Evolutionary conservation across 495 filamentous ascomycete genomes (phyloP), one percentile per base, ranked within the genome.

Genomic region (Penicillium lividum): DNA sequence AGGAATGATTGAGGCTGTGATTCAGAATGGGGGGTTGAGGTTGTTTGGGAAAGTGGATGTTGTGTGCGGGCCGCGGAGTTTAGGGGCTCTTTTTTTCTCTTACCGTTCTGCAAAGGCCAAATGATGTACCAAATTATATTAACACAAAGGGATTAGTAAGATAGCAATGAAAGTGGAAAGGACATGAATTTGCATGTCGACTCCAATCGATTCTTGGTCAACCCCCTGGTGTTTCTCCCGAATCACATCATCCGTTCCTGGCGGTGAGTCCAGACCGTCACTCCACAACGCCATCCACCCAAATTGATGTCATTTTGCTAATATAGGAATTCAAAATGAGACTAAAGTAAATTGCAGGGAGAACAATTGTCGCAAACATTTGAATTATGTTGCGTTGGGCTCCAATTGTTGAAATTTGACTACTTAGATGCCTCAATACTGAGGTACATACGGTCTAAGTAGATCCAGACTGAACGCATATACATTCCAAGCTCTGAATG

Each of bases 231-330:
- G 22, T 49, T 49, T 38, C 8, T 38, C 34, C 45, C 28, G 36
- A 60, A 60, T 65, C 65, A 62, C 51, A 60, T 62, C 65, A 67
- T 68, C 10, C 29, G 47, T 61, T 29, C 56, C 56, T 62, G 54
- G 65, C 65, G 65, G 65, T 68, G 59, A 62, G 59, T 57, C 61
- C 38, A 40, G 15, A 40, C 38, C 13, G 38, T 40, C 25, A 34
- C 60, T 59, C 47, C 60, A 63, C 60, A 63, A 62, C 40, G 60
- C 34, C 43, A 44, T 53, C 53, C 5, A 40, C 38, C 38, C n/a
- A 40, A 40, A 16, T 40, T 40, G 16, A 40, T 40, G 38, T 5
- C 13, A 40, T 22, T 47, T 47, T 47, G 3, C 45, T 47, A 40
- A 22, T 16, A 13, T 9, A 38, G 11, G 11, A 36, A 38, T 40